Evolutionary conservation across 1,284 basidiomycete genomes (phyloP), one percentile per base, ranked within the genome.

Genomic region (Ceratobasidium sp.): DNA sequence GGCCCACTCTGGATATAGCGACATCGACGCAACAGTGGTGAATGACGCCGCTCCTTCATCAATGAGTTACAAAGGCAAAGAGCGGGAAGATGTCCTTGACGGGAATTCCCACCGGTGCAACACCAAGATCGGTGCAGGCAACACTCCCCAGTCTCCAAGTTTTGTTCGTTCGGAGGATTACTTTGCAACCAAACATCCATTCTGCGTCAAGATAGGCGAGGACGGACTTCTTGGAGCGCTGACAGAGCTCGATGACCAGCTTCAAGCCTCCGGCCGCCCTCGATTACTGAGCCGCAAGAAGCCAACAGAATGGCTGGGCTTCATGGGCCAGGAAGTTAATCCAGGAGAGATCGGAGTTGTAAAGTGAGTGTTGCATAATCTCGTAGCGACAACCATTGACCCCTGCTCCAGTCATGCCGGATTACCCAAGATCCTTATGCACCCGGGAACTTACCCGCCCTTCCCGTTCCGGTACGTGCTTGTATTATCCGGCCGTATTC

Each of bases 331-430:
- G 19, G 44, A 89, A 83, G 70, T 71, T 1, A 87, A 87, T 4
- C 83, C 84, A 1, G 82, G 83, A 69, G 90, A 88, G 87, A 83
- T 84, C 67, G 89, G 88, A n/a, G 11, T 52, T 19, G 44, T 72
- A 14, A 80, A 78, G 67, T 87, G 90, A 75, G 83, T 91, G 47
- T 79, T 80, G 30, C 88, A 87, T 1, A 88, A 89, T 42, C 79
- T 78, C 71, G 74, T 90, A 41, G 88, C 6, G n/a, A 29, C 23
- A 27, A 6, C 30, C 25, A 44, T 52, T 23, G 19, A 54, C n/a
- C 89, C 7, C 77, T 90, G n/a, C 21, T 85, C 90, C 71, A 89
- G 87, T 74, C 88, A 91, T 75, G 89, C 89, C 79, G 90, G 89
- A 58, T 80, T 85, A 49, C 90, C 89, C 14, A 90, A 89, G 77